Evolutionary conservation across 2,329 filamentous ascomycete genomes (phyloP).

Genomic region (Didymella glomerata): DNA sequence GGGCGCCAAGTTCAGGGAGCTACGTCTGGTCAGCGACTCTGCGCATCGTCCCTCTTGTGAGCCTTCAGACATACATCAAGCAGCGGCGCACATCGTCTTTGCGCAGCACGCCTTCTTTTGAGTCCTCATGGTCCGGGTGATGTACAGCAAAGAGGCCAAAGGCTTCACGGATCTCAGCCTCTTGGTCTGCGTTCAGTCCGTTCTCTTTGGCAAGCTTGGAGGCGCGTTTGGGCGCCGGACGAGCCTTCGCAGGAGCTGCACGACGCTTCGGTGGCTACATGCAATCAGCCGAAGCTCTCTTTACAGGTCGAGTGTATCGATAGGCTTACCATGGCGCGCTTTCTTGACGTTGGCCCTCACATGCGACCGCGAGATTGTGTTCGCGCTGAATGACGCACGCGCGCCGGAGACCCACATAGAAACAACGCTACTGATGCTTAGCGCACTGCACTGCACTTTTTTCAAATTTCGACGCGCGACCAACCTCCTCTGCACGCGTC

Average conservation of each 20-base stretch:
- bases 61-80: constrained; percentile 57
- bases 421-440: neutral
- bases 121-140: constrained; percentile 67
- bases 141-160: constrained; percentile 75
- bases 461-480: constrained; percentile 18
- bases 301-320: neutral
- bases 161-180: constrained; percentile 89
- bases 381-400: constrained; percentile 32
- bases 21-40: constrained; percentile 47
- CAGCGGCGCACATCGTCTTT: constrained; percentile 58
- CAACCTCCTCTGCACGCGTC: constrained; percentile 22
- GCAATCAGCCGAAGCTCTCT: neutral
- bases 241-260: constrained; percentile 32
- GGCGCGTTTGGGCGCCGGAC: constrained; percentile 59
- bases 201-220: constrained; percentile 94
- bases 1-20: constrained; percentile 82
- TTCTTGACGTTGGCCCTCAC: neutral
- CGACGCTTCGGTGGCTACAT: constrained; percentile 44
- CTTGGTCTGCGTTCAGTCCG: constrained; percentile 82
- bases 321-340: constrained; percentile 32
- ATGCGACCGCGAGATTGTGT: constrained; percentile 14
- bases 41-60: neutral
- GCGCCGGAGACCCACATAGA: constrained; percentile 11
- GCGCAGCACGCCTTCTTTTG: constrained; percentile 64
- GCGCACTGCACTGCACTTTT: constrained; percentile 7